Base-by-base conservation (phyloP, 345 rosid genomes). In the Ceriops zippeliana region DNA sequence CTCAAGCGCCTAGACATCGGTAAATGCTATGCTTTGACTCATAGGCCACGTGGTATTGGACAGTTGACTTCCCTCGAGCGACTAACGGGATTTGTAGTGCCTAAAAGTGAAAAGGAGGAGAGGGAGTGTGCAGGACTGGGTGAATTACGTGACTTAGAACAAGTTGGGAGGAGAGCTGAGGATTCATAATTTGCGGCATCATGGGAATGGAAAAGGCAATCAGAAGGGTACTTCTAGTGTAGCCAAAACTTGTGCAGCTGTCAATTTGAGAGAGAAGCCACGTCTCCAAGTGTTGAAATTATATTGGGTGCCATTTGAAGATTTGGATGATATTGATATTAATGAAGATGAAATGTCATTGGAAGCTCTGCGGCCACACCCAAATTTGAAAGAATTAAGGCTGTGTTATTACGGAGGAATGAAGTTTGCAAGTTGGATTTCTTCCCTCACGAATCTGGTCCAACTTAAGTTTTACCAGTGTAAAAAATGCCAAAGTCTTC, bases 11-110 rank as follows among this genome's bases (percentile, higher is more conserved):
- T 82, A 0, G 28, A 1, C 8, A 31, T 63, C 17, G 5, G 0
- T 10, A 37, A 13, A 6, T 71, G 77, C 65, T 3, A 2, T 6
- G n/a, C 16, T 1, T 56, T 75, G 52, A 51, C 61, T 9, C 57
- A 61, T 47, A 60, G 75, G 80, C 80, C 80, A 6, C 52, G 28
- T 28, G 72, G 75, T 31, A 47, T 75, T 1, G 77, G 66, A 13
- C 46, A 72, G 8, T 15, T 79, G 49, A 79, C 68, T 38, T 67
- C 64, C 32, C 70, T 79, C 15, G 69, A 61, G 24, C 68, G 38
- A 30, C 62, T 79, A 15, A 15, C 73, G 13, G n/a, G 34, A 9
- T 75, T 75, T 54, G 22, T 75, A 10, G 4, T 38, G 47, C 4
- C 47, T 38, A 2, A 5, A 69, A 63, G 15, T 15, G 16, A 52